Evolutionary conservation across 306 rosid species (phyloP), one percentile per base, ranked within the genome.

Genomic region (Prosopis cineraria): DNA sequence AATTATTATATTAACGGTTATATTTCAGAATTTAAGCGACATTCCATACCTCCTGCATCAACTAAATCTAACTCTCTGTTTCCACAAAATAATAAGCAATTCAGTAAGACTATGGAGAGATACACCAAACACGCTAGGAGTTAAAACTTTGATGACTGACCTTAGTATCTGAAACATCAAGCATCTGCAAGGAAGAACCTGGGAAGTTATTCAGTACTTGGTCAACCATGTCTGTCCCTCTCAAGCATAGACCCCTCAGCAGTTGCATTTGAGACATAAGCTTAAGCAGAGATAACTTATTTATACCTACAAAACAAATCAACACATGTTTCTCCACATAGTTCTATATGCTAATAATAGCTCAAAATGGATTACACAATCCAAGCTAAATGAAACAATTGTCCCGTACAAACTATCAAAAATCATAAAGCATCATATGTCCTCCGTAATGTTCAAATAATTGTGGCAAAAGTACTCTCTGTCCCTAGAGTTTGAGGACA

Each of bases 91-190:
- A 73, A 69, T 59, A 41, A 44, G 79, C 31, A 70, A 70, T 60
- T 62, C 29, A 39, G 55, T 45, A 40, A 8, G 64, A 73, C 78
- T 55, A 20, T 3, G 1, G 52, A 63, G 62, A 75, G 24, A 74
- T 48, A 41, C 29, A 68, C 33, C 40, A 69, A 75, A 73, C 27
- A 55, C 64, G 66, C 63, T 44, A 76, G 71, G 63, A 75, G 79
- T 76, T 50, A 74, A 10, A 33, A 78, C 48, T 55, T 37, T 67
- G 80, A 70, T 55, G 80, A 79, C 88, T 81, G 72, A 93, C 98
- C 98, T 80, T 70, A 20, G 98, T 93, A 83, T 89, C 69, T 82
- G 94, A 87, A 85, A 93, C 84, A 81, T 93, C 98, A 72, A 93
- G 91, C 89, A 77, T 76, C 88, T 89, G 92, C 91, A 93, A 88